A percentile compares a stretch with the other conserved stretches of the same genome.
Evolutionary conservation across 2,329 filamentous ascomycete genomes (phyloP).

Genomic region (Verticillium isaacii): DNA sequence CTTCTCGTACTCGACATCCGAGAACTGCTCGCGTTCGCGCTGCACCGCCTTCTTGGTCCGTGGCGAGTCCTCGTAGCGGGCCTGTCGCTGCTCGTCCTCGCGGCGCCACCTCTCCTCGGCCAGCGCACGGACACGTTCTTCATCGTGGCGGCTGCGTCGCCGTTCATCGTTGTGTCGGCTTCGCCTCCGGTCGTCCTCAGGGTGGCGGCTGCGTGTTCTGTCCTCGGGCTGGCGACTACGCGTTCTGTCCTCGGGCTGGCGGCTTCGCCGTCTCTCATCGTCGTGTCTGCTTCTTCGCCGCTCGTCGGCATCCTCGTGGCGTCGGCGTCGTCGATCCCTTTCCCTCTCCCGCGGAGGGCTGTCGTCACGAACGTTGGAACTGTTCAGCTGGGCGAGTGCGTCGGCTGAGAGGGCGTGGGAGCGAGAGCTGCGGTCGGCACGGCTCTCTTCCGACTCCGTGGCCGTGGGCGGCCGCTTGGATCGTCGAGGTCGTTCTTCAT

Average conservation of each 20-base stretch:
- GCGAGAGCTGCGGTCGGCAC: slow-evolving; percentile 18
- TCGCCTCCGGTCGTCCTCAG: slow-evolving; percentile 12
- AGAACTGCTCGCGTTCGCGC: slow-evolving; percentile 17
- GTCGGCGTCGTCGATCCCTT: slow-evolving; percentile 25
- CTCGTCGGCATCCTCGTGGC: slow-evolving; percentile 3
- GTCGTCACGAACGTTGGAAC: background rate
- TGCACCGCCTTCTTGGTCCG: slow-evolving; percentile 6
- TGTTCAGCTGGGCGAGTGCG: slow-evolving; percentile 61
- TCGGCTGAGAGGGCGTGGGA: slow-evolving; percentile 38
- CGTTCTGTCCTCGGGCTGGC: slow-evolving; percentile 7
- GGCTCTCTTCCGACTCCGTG: slow-evolving; percentile 24
- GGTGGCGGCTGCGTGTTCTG: slow-evolving; percentile 1
- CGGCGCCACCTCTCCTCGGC: background rate
- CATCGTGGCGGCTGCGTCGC: slow-evolving; percentile 12
- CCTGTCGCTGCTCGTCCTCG: slow-evolving; percentile 1
- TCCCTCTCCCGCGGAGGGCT: slow-evolving; percentile 22
- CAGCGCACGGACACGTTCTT: slow-evolving; percentile 4
- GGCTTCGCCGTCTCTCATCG: slow-evolving; percentile 15
- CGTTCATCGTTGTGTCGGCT: slow-evolving; percentile 12
- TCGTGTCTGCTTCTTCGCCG: slow-evolving; percentile 13
- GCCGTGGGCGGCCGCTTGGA: slow-evolving; percentile 24
- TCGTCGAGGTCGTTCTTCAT: slow-evolving; percentile 12
- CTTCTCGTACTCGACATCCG: slow-evolving; percentile 20
- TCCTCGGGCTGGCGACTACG: slow-evolving; percentile 11
- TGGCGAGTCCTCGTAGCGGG: slow-evolving; percentile 11